Base-by-base conservation (phyloP, 2,329 filamentous ascomycete species). In the Chrysosporium queenslandicum region DNA sequence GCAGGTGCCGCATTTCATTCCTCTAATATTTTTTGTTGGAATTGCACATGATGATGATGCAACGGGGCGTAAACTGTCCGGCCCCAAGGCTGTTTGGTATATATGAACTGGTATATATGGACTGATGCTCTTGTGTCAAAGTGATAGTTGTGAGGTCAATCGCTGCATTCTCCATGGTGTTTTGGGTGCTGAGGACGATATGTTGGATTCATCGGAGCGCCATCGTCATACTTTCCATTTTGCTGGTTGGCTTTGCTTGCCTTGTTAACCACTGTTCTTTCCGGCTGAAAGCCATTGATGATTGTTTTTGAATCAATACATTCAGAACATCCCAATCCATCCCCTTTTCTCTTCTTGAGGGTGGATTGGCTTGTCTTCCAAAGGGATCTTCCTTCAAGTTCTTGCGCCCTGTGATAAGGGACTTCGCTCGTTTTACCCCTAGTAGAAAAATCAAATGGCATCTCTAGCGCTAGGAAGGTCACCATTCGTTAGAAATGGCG, bases 381-480 rank as follows among this genome's bases (percentile, higher is more conserved):
- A 29, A n/a, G 8, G 27, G 43, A 36, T 27, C 18, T 36, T 27
- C 18, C 8, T 18, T 37, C 14, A 18, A 34, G 16, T 16, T 36
- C 14, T 45, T 36, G 2, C 6, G 25, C 40, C 49, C n/a, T 51
- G 29, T 16, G n/a, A 27, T 30, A 45, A 37, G 40, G 40, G 49
- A 21, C 30, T 16, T 32, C 50, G 25, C 41, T 52, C 50, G 50
- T 52, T 52, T 29, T 23, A 23, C 25, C 16, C 50, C 42, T 52
- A 52, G 21, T 29, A 20, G 27, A 21, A 32, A 32, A 25, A 52
- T 21, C 18, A 4, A 39, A 52, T 52, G 50, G 50, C 42, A 14
- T 32, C 41, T 21, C 16, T 32, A 18, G 32, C 14, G 3, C n/a
- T 14, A 32, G 25, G 41, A 39, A 7, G 32, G 41, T 25, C 23